A percentile compares a stretch with the other conserved stretches of the same genome.
Conservation (phyloP, 2,329 filamentous ascomycete species). For the Eutypa lata region DNA sequence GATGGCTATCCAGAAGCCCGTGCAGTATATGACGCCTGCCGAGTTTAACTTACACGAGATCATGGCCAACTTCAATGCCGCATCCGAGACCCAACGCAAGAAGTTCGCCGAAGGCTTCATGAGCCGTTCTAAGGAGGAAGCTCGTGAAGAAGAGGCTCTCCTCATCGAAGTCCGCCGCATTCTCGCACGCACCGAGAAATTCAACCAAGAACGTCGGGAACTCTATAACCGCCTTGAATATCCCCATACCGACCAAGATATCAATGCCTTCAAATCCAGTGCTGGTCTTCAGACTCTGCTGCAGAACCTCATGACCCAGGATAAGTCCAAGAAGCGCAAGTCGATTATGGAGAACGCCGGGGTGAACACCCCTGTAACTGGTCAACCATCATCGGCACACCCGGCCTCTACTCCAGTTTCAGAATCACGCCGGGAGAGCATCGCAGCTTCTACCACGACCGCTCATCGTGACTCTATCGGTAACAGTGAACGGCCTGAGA, state of each 20-base stretch:
- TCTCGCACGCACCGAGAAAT: slow-evolving; percentile 76
- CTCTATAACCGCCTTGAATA: slow-evolving; percentile 85
- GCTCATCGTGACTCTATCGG: slow-evolving; percentile 44
- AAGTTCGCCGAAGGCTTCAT: slow-evolving; percentile 78
- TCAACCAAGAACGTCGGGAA: slow-evolving; percentile 85
- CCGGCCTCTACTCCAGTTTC: slow-evolving; percentile 34
- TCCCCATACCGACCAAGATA: slow-evolving; percentile 67
- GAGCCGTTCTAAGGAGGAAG: slow-evolving; percentile 78
- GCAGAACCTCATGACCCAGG: slow-evolving; percentile 75
- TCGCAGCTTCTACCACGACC: slow-evolving; percentile 40
- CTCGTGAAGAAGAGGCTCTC: slow-evolving; percentile 85
- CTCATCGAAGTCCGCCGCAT: slow-evolving; percentile 91
- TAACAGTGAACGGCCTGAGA: slow-evolving; percentile 37
- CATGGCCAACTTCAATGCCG: slow-evolving; percentile 82
- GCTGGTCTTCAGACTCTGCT: slow-evolving; percentile 76
- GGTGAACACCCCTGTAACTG: slow-evolving; percentile 41
- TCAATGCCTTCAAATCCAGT: slow-evolving; percentile 75
- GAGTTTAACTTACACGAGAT: slow-evolving; percentile 82
- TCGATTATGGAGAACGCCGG: slow-evolving; percentile 60
- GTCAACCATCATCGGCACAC: slow-evolving; percentile 25
- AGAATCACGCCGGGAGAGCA: slow-evolving; percentile 51
- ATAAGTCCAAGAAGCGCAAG: slow-evolving; percentile 87
- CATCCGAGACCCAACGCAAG: slow-evolving; percentile 77
- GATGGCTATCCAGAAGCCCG: slow-evolving; percentile 75
- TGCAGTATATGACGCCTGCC: slow-evolving; percentile 80